Evolutionary conservation across 2,329 filamentous ascomycete genomes (phyloP).

Genomic region (Nigrospora oryzae): DNA sequence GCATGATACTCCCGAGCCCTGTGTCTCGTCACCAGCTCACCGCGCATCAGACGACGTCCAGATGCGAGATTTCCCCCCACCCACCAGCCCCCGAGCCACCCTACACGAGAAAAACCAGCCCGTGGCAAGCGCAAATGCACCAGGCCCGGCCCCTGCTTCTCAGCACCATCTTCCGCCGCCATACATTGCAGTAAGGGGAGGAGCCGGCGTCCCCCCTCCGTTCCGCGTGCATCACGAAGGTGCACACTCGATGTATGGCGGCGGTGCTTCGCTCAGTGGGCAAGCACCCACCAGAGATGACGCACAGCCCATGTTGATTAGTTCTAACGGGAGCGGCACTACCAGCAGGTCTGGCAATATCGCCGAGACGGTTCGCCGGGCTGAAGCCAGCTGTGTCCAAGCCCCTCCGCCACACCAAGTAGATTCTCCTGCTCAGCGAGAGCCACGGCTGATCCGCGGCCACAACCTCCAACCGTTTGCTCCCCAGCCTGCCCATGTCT

Average conservation of each 20-base stretch:
- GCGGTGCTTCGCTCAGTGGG: neutral
- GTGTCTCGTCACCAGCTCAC: constrained; percentile 38
- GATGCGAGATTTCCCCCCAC: constrained; percentile 20
- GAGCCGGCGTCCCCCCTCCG: no score
- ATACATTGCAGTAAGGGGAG: no score
- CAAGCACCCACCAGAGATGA: constrained; percentile 10
- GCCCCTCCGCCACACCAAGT: constrained; percentile 24
- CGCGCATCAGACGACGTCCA: constrained; percentile 30
- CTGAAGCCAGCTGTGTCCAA: constrained; percentile 24
- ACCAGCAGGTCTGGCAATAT: constrained; percentile 33
- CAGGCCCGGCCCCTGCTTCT: no score
- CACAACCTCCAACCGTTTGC: constrained; percentile 68
- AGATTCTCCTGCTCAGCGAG: constrained; percentile 30
- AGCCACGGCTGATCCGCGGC: constrained; percentile 60
- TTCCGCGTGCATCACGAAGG: no score
- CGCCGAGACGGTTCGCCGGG: constrained; percentile 24
- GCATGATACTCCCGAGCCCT: constrained; percentile 65
- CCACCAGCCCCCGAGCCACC: no score
- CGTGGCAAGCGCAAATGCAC: no score
- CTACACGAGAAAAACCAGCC: no score
- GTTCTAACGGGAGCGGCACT: constrained; percentile 29
- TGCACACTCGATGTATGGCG: no score
- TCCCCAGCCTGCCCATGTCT: constrained; percentile 65
- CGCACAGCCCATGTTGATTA: constrained; percentile 18
- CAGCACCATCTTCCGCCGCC: no score